phyloP scores from a whole-genome alignment of 2,329 filamentous ascomycete species.

The Botrytis fragariae region DNA sequence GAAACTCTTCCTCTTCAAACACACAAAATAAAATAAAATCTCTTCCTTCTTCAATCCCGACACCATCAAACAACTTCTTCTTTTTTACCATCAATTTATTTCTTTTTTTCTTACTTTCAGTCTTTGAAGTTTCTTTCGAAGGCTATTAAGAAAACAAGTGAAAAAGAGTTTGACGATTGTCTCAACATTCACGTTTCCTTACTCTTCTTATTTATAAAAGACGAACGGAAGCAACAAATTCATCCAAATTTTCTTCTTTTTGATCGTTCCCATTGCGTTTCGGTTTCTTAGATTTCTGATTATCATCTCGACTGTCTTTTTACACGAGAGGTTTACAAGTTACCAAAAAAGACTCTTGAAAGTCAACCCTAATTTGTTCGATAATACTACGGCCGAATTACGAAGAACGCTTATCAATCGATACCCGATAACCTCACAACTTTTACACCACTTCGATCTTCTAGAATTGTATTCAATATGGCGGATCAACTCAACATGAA shows the following conservation, averaged over 20 bases:
- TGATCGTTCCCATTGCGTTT: constrained; percentile 38
- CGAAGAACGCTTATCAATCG: neutral
- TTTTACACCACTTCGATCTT: constrained; percentile 21
- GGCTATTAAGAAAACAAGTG: constrained; percentile 31
- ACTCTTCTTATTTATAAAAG: constrained; percentile 19
- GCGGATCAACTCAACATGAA: constrained; percentile 83
- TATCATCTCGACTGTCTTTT: constrained; percentile 33
- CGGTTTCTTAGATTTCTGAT: constrained; percentile 31
- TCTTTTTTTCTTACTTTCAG: constrained; percentile 31
- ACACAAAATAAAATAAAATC: neutral
- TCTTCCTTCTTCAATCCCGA: neutral
- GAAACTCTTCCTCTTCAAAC: neutral
- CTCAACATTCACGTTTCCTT: constrained; percentile 1
- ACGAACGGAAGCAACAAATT: constrained; percentile 22
- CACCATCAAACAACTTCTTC: constrained; percentile 24
- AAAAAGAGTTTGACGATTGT: constrained; percentile 18
- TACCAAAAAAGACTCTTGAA: constrained; percentile 13
- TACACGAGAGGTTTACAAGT: constrained; percentile 24
- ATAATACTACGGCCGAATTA: constrained; percentile 22
- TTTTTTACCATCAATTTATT: constrained; percentile 29
- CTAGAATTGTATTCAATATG: constrained; percentile 53
- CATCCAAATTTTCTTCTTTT: constrained; percentile 27
- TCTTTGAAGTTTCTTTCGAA: constrained; percentile 44
- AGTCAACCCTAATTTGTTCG: constrained; percentile 19
- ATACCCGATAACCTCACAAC: constrained; percentile 20